Evolutionary conservation across 176 grass and related monocot species (phyloP), one percentile per base, ranked within the genome.

Genomic region (Aegilops umbellulata): DNA sequence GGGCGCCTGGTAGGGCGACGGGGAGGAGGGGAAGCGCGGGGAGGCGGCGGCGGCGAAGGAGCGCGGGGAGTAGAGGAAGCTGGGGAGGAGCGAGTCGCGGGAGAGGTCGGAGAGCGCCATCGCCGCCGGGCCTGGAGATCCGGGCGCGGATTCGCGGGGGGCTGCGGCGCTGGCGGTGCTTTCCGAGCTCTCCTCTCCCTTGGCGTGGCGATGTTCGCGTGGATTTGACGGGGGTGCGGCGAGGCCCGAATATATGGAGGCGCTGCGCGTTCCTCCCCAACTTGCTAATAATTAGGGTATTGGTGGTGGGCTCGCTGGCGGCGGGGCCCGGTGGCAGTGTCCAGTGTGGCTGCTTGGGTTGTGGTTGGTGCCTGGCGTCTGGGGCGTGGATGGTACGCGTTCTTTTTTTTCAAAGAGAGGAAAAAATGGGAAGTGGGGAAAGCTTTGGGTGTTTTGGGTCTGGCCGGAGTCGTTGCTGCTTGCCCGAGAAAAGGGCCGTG

Each of bases 61-160:
- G 58, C 82, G 87, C 38, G 87, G 14, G 80, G 91, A 38, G 87
- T 97, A 95, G 83, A 97, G 93, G 85, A 90, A 95, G 79, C 80
- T 95, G 24, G 95, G 95, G 51, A 92, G 64, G 41, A 97, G 93
- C 83, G 95, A 97, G 80, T 90, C 85, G 80, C 89, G 89, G 41
- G 95, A 93, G 78, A 84, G 83, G 61, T 97, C 89, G 41, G 91
- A 88, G 49, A 95, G 88, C 74, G 90, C 95, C 95, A 96, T 96
- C 66, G 83, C 86, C 70, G 70, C 82, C 69, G 86, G 76, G 89
- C 77, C 61, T 77, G 51, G 89, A 87, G 89, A 87, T 87, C 66
- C 81, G 89, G 85, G 74, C 12, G n/a, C 23, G 62, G 32, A 63
- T 75, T 75, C 58, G 74, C 73, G 44, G 73, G 80, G 47, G 46